Evolutionary conservation across 371 early-diverging fungal species (phyloP), one percentile per base, ranked within the genome.

Genomic region (Chytridium lagenaria): DNA sequence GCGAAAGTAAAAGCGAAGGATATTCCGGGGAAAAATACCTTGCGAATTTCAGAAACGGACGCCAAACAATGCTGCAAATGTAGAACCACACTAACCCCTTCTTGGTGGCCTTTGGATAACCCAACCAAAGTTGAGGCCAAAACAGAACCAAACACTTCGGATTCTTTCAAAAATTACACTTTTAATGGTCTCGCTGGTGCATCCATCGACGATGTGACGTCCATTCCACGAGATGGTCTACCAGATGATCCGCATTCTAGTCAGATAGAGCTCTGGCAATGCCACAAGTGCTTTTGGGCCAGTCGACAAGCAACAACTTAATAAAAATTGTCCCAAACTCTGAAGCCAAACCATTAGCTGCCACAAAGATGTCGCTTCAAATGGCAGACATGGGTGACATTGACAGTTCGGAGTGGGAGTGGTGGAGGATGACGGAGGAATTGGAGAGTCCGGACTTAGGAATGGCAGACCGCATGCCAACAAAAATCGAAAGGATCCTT

Each of bases 401-500:
- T 23, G 66, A 66, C 44, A 23, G 44, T 16, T 40, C 66, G 23
- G 66, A 66, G 10, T 66, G 66, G 66, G 66, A 34, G 66, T 28
- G 15, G 44, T 66, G 23, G 66, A 66, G 30, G 66, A 63, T n/a
- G n/a, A 44, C 44, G 44, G 19, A 44, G 44, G 44, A 44, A 12
- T 44, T 44, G 44, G 19, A 44, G 66, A 44, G 23, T 7, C 10
- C 44, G 40, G 28, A 23, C 33, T 5, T 63, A 3, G 34, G 33
- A 31, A 7, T 37, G 36, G 10, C 36, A 63, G 36, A 12, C 26
- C 10, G 63, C 7, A 5, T 36, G 34, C 63, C 34, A 12, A 7
- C 36, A 23, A 2, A 16, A 63, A 31, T 7, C 33, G 63, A 31
- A 15, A 26, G n/a, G n/a, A n/a, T n/a, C n/a, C n/a, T n/a, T n/a